Evolutionary conservation across 768 basidiomycete genomes (phyloP).

Genomic region (Multifurca ochricompacta): DNA sequence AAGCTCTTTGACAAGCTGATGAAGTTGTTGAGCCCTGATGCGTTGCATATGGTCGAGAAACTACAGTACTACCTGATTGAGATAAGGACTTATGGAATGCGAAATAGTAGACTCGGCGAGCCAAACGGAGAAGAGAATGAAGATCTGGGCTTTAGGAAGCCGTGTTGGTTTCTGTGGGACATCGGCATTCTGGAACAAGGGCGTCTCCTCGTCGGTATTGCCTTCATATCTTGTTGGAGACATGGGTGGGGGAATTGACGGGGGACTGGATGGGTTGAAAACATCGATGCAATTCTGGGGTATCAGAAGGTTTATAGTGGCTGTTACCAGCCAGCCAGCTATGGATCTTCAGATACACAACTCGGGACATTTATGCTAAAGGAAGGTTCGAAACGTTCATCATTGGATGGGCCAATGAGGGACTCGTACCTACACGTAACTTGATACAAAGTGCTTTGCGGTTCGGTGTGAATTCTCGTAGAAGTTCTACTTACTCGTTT

Average conservation of each 20-base stretch:
- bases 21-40: too few relatives aligned
- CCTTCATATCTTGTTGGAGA: not conserved
- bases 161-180: constrained; percentile 28
- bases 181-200: not conserved
- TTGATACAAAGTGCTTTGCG: too few relatives aligned
- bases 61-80: constrained; percentile 36
- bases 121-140: constrained; percentile 35
- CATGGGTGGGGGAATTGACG: not conserved
- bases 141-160: constrained; percentile 39
- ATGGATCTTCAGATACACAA: too few relatives aligned
- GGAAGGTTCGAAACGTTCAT: too few relatives aligned
- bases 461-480: too few relatives aligned
- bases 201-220: not conserved
- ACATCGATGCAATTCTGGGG: not conserved
- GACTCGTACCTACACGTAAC: too few relatives aligned
- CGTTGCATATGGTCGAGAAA: not conserved
- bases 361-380: too few relatives aligned
- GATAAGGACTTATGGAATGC: constrained; percentile 42
- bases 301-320: too few relatives aligned
- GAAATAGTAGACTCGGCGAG: constrained; percentile 42
- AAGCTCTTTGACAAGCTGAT: constrained; percentile 37
- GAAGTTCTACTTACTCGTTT: too few relatives aligned
- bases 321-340: too few relatives aligned
- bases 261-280: too few relatives aligned
- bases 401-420: too few relatives aligned